Evolutionary conservation across 805 yeast genomes (phyloP).

Genomic region (Candida broadrunensis): DNA sequence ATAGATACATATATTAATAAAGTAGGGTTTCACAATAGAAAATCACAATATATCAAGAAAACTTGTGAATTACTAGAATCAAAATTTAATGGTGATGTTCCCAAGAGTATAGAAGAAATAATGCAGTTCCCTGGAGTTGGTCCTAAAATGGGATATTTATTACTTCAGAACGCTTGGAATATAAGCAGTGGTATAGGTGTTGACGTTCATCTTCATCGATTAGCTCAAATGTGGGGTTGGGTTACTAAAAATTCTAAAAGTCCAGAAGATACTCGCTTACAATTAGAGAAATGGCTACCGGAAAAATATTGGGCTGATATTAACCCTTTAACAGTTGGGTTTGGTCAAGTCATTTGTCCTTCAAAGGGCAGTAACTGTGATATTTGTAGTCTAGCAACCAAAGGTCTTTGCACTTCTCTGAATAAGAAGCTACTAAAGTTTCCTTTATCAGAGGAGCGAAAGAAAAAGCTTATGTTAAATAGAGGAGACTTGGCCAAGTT

Average conservation of each 20-base stretch:
- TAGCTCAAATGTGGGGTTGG: conserved; percentile 83
- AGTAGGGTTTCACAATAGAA: conserved; percentile 85
- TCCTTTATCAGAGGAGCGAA: conserved; percentile 23
- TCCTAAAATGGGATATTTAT: conserved; percentile 87
- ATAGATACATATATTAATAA: conserved; percentile 67
- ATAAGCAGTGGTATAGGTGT: conserved; percentile 85
- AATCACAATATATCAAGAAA: conserved; percentile 66
- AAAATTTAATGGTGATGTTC: conserved; percentile 65
- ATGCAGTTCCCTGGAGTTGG: conserved; percentile 86
- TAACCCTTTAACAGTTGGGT: conserved; percentile 85
- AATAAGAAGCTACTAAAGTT: conserved; percentile 41
- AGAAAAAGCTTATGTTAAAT: conserved; percentile 24
- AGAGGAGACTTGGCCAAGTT: conserved; percentile 29
- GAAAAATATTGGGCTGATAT: conserved; percentile 74
- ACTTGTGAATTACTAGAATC: conserved; percentile 53
- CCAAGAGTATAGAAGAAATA: conserved; percentile 63
- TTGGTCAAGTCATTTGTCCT: conserved; percentile 85
- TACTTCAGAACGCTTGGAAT: conserved; percentile 81
- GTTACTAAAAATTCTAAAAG: conserved; percentile 46
- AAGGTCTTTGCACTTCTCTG: conserved; percentile 56
- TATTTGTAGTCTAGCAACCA: conserved; percentile 54
- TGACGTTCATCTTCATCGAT: conserved; percentile 84
- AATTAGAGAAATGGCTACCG: conserved; percentile 74
- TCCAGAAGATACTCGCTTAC: conserved; percentile 74
- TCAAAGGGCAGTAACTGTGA: conserved; percentile 73